A percentile compares a stretch with the other conserved stretches of the same genome.
phyloP scores from a whole-genome alignment of 2,329 filamentous ascomycete species.

The Pseudogymnoascus verrucosus region DNA sequence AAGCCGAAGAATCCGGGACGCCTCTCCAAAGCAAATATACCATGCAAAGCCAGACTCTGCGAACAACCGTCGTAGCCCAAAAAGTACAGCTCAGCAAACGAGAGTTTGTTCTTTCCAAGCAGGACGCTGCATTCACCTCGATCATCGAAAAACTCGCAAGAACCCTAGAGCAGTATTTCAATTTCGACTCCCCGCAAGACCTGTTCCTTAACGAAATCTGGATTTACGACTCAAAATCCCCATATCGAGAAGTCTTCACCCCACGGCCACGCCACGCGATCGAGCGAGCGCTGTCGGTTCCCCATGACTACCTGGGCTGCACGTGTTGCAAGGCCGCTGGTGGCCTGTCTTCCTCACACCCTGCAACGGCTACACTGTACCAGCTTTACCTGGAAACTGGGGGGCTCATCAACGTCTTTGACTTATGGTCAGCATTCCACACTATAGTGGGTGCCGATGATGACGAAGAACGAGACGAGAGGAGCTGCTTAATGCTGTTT shows the following conservation, averaged over 20 bases:
- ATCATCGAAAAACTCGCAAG: conserved; percentile 51
- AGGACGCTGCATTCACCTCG: conserved; percentile 62
- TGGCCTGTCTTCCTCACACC: conserved; percentile 52
- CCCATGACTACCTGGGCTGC: conserved; percentile 71
- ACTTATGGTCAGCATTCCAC: conserved; percentile 71
- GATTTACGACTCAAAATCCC: conserved; percentile 64
- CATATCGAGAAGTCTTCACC: conserved; percentile 65
- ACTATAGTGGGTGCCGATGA: conserved; percentile 42
- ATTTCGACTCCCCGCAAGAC: conserved; percentile 30
- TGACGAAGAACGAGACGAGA: conserved; percentile 38
- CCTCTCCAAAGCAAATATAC: conserved; percentile 68
- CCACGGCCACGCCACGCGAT: conserved; percentile 63
- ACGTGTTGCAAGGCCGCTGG: conserved; percentile 52
- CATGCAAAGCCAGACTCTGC: conserved; percentile 58
- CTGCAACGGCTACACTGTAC: conserved; percentile 66
- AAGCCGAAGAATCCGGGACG: conserved; percentile 37
- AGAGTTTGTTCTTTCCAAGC: conserved; percentile 59
- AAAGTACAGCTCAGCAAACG: conserved; percentile 74
- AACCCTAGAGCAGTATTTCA: conserved; percentile 41
- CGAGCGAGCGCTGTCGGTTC: conserved; percentile 62
- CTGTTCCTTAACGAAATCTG: conserved; percentile 64
- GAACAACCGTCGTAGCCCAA: conserved; percentile 73
- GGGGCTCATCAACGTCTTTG: conserved; percentile 67
- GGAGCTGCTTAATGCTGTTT: conserved; percentile 64
- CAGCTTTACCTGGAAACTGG: conserved; percentile 73